A percentile compares a stretch with the other conserved stretches of the same genome.
Conservation (phyloP, 768 basidiomycete genomes). For the Tulasnella sp. region DNA sequence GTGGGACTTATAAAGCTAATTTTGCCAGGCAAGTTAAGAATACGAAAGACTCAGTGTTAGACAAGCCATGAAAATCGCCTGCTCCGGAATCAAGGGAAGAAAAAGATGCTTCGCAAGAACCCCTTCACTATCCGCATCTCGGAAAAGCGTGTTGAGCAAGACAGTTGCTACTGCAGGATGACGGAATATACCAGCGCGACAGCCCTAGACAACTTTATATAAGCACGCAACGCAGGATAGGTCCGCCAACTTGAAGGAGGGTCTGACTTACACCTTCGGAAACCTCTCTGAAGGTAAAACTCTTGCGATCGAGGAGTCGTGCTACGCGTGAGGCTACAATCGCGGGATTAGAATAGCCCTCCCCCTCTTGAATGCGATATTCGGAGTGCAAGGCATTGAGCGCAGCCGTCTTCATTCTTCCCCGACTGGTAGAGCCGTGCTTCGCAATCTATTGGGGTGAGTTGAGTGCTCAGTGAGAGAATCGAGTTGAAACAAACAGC, state of each 20-base stretch:
- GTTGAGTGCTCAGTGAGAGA: background rate
- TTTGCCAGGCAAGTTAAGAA: background rate
- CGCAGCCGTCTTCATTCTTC: background rate
- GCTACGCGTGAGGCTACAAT: background rate
- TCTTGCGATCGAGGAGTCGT: background rate
- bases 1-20: background rate
- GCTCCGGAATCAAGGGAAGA: background rate
- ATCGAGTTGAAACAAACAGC: background rate
- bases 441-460: background rate
- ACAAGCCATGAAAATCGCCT: background rate
- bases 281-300: background rate
- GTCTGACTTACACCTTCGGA: background rate
- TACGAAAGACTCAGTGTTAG: background rate
- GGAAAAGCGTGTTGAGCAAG: background rate
- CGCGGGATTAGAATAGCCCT: background rate
- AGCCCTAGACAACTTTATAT: background rate
- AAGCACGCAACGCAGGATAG: background rate
- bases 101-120: background rate
- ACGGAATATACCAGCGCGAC: background rate
- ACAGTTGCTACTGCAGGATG: background rate
- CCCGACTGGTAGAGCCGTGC: background rate
- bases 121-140: background rate
- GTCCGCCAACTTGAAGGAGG: too few species aligned
- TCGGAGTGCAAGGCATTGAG: background rate
- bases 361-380: background rate